Conservation (phyloP, 208 protist genomes). For the Wallacemonas collosoma region DNA sequence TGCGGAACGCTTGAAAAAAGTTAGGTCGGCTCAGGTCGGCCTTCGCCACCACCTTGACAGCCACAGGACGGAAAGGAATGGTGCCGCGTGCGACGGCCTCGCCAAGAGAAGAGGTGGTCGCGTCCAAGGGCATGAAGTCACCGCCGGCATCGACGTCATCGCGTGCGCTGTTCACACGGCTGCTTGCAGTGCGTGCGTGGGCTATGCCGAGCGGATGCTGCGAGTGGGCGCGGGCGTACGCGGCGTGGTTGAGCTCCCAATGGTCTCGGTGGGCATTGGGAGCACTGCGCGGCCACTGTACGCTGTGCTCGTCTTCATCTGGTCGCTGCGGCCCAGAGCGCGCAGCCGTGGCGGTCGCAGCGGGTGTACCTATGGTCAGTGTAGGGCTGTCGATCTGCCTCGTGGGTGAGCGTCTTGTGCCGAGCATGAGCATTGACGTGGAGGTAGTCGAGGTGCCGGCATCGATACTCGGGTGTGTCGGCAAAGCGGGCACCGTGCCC, state of each 20-base stretch:
- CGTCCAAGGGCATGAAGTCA: conserved; percentile 14
- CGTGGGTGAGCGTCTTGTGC: too few relatives aligned
- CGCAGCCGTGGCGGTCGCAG: too few relatives aligned
- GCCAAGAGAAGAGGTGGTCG: conserved; percentile 17
- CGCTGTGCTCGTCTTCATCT: background rate
- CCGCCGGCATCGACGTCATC: background rate
- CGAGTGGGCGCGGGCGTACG: too few relatives aligned
- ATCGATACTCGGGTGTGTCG: background rate
- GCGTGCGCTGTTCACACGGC: too few relatives aligned
- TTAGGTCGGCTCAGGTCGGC: conserved; percentile 37
- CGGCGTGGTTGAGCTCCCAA: background rate
- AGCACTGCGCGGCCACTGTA: background rate
- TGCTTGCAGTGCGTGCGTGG: too few relatives aligned
- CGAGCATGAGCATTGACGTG: too few relatives aligned
- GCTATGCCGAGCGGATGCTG: too few relatives aligned
- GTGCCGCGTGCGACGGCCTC: conserved; percentile 19
- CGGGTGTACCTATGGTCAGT: too few relatives aligned
- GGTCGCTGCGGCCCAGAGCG: too few relatives aligned
- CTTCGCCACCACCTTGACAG: conserved; percentile 78
- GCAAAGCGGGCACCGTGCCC: background rate
- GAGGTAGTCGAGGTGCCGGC: background rate
- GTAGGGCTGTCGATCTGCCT: too few relatives aligned
- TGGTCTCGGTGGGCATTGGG: background rate
- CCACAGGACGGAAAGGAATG: conserved; percentile 54
- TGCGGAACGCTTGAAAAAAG: conserved; percentile 54